Evolutionary conservation across 352 stramenopile genomes (phyloP), one percentile per base, ranked within the genome.

Genomic region (Pythium aphanidermatum): DNA sequence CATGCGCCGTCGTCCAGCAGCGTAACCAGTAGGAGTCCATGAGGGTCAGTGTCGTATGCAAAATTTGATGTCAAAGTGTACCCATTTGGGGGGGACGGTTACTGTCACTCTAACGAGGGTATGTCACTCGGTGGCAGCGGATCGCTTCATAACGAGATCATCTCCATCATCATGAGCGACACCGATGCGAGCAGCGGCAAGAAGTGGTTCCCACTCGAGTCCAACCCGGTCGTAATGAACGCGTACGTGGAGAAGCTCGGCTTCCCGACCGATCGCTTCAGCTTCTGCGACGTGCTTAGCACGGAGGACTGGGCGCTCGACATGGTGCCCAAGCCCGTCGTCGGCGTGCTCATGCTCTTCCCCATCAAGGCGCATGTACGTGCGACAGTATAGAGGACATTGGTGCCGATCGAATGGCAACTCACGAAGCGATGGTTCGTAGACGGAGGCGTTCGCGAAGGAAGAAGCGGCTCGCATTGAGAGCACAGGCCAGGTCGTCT

Each of bases 261-360:
- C 32, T 96, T 98, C 56, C 77, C 91, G 24, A 96, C 80, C 2
- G 33, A 16, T 26, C 46, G 54, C 2, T 96, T 86, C 62, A 83
- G 78, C 57, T 98, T 98, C 55, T 85, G 75, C 33, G 95, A 98
- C 70, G 88, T 98, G 28, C 87, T 97, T 41, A 96, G 81, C 60
- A 98, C 88, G 2, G 95, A 98, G 58, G 88, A 97, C 37, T 98
- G 95, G 95, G 95, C 95, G 14, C 65, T 98, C 30, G 91, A 89
- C 14, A 98, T 98, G 94, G 93, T 98, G 42, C 85, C 92, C 16
- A 70, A 77, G 45, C 95, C 95, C 5, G 92, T 98, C 1, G 66
- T 87, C 20, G 95, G 73, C 23, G 90, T 98, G 35, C 60, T 98
- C 43, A 94, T 98, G 73, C 79, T 98, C 19, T 98, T 97, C 68